Conservation (phyloP, 2,329 filamentous ascomycete species). For the Stagonosporopsis vannaccii region DNA sequence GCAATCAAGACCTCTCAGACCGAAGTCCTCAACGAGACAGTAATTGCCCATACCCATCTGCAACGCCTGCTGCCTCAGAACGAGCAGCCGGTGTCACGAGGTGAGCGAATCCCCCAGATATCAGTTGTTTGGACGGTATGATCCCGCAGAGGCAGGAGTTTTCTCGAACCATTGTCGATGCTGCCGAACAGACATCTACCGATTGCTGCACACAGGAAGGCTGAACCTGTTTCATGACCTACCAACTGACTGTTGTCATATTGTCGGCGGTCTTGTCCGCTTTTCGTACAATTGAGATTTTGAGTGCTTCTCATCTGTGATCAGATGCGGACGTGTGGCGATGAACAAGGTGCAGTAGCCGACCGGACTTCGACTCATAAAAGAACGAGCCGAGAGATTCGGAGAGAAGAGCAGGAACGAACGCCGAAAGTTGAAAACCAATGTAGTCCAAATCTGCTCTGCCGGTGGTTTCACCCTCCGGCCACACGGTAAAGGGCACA, state of each 20-base stretch:
- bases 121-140: constrained; percentile 5
- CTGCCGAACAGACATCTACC: constrained; percentile 13
- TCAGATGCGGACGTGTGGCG: constrained; percentile 1
- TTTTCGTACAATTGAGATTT: neutral
- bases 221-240: constrained; percentile 24
- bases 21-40: constrained; percentile 2
- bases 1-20: constrained; percentile 5
- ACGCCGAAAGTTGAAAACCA: neutral
- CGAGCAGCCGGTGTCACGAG: constrained; percentile 14
- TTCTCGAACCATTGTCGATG: neutral
- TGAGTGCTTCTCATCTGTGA: neutral
- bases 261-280: constrained; percentile 3
- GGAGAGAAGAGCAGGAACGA: constrained; percentile 9
- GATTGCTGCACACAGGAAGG: constrained; percentile 24
- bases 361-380: neutral
- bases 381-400: neutral
- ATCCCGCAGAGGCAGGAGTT: constrained; percentile 6
- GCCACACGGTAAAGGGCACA: neutral
- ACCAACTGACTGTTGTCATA: neutral
- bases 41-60: constrained; percentile 13
- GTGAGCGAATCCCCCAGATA: constrained; percentile 18
- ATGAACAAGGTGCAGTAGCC: constrained; percentile 12
- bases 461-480: neutral
- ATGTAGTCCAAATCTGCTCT: neutral
- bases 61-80: constrained; percentile 6